Base-by-base conservation (phyloP, 345 rosid genomes). In the Balakata baccata region DNA sequence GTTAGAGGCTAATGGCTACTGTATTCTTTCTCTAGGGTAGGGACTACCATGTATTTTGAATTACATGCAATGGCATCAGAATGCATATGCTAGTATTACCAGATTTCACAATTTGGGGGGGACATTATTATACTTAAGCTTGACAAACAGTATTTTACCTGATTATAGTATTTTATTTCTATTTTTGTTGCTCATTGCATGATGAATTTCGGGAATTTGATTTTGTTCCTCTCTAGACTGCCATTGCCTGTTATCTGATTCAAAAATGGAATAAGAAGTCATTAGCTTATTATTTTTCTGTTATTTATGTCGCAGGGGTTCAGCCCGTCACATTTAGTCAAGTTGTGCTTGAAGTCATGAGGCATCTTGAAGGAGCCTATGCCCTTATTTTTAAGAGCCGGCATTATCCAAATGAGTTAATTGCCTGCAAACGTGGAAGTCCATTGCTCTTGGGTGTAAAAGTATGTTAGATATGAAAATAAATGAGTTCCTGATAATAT, bases 331-430 rank as follows among this genome's bases (percentile, higher is more conserved):
- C 94, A 54, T 95, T 95, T 81, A 85, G 92, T 81, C 92, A 92
- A 80, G 98, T 95, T 81, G 98, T 95, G 39, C 84, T 89, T 74
- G 99, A 95, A 85, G 97, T 95, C 73, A 88, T 95, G 93, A 86
- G 94, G 75, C 98, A 89, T 76, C 96, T 95, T 71, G 99, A 92
- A 76, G 99, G 99, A 77, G 99, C 99, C 54, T 95, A 92, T 84
- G 99, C 99, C 66, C 99, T 95, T 77, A 83, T 92, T 23, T 92
- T 95, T 77, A 95, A 92, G 84, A 95, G 99, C 79, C 75, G 80
- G 66, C 98, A 91, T 76, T 95, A 95, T 82, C 98, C 96, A 29
- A 89, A 95, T 72, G 98, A 95, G 88, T 84, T 95, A 76, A 83
- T 95, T 75, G 98, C 99, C 3, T 92, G 99, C 88, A 95, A 89